Base-by-base conservation (phyloP, 2,329 filamentous ascomycete species). In the Aspergillus fischeri region DNA sequence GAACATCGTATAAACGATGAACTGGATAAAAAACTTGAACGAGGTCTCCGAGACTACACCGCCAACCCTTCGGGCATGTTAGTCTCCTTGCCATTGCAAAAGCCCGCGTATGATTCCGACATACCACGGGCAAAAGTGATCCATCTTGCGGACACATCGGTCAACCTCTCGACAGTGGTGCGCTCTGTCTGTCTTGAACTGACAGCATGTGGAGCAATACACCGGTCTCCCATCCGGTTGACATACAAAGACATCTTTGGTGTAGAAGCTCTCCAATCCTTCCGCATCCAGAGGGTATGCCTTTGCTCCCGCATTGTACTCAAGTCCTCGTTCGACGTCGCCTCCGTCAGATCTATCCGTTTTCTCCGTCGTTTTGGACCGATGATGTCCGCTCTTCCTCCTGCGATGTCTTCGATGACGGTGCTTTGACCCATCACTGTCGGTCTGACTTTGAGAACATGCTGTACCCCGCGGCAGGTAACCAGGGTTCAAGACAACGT, bases 11-110 rank as follows among this genome's bases (percentile, higher is more conserved):
- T 94, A 96, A 47, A 84, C 81, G 17, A 86, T 86, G 68, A 97
- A 96, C 64, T 97, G 94, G 10, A 92, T 78, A 69, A 99, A 97
- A 74, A 91, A 97, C 67, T 97, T 97, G 78, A 93, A 92, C 2
- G 88, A 80, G 1, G 86, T 92, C 71, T 97, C 92, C 0, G 86
- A 89, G 9, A 99, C 87, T 63, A 96, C 90, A 24, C 93, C 94
- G 3, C 93, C 93, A n/a, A 96, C 92, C 89, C 89, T 83, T 51
- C 14, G 51, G 28, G 28, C n/a, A 27, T 32, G 53, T 64, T 38
- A 64, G 63, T 63, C 44, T 47, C 25, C 66, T 28, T 29, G 29
- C 55, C 8, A 38, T 29, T 17, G 20, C 35, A 38, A 38, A 17
- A 14, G 25, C 11, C 21, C 10, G 7, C 49, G 6, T 27, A 14